Percentiles rank a stretch among this genome's conserved stretches.
These are phyloP conservation scores for Geotrichum siamense DNA, from an alignment of 1,139 yeast species.

Conservation along the genomic window DNA sequence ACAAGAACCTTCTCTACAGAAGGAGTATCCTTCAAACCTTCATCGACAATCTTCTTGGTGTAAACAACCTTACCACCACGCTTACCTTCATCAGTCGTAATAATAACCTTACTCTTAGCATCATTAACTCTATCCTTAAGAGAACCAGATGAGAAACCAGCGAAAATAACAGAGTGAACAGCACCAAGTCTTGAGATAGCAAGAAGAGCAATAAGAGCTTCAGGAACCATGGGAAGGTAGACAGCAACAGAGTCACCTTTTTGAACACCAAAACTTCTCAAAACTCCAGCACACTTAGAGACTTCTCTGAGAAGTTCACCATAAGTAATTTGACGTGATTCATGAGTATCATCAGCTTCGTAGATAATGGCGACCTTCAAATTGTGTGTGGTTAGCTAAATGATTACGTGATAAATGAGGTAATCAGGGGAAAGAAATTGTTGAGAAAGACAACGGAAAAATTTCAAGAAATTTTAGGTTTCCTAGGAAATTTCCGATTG, in stretches of 20 bases:
- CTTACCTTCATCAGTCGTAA: conserved; percentile 93
- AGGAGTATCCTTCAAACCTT: conserved; percentile 75
- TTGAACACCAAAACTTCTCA: conserved; percentile 71
- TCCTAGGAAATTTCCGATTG: no score
- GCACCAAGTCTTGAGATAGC: conserved; percentile 97
- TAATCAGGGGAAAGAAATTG: conserved; percentile 2
- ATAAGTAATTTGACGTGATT: conserved; percentile 63
- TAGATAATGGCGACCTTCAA: conserved; percentile 74
- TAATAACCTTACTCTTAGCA: conserved; percentile 80
- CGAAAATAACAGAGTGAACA: conserved; percentile 90
- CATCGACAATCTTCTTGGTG: conserved; percentile 91
- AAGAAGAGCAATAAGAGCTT: conserved; percentile 87
- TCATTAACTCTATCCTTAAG: conserved; percentile 84
- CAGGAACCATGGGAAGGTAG: conserved; percentile 95
- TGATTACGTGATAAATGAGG: no score
- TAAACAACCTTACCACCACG: conserved; percentile 93
- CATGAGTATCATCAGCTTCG: conserved; percentile 90
- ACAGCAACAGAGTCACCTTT: conserved; percentile 97
- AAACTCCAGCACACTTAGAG: conserved; percentile 79
- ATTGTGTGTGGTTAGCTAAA: no score
- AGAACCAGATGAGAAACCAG: conserved; percentile 94
- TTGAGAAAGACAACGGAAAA: conserved; percentile 3
- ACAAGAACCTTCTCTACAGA: conserved; percentile 77
- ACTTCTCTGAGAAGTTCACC: conserved; percentile 84
- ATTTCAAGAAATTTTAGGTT: no score